phyloP scores from a whole-genome alignment of 306 rosid genomes.

The Mucuna pruriens region DNA sequence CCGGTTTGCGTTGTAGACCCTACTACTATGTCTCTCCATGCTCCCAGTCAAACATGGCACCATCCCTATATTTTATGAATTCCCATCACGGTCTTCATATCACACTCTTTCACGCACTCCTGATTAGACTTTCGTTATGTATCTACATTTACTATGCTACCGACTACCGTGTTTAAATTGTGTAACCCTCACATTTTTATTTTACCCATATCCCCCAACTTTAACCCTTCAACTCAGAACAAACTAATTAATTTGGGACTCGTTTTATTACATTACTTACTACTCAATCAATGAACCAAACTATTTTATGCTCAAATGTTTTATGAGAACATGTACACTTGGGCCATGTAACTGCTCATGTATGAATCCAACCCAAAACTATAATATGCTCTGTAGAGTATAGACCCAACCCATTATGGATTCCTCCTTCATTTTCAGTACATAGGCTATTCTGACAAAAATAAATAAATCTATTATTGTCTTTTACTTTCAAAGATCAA shows the following conservation, averaged over 20 bases:
- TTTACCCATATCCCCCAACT: not conserved
- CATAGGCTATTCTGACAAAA: not conserved
- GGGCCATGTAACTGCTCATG: not conserved
- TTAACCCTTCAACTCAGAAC: not conserved
- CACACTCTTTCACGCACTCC: constrained; percentile 6
- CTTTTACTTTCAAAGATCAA: not conserved
- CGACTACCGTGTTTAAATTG: not conserved
- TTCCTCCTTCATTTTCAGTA: not conserved
- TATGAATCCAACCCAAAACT: not conserved
- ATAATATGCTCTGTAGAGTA: not conserved
- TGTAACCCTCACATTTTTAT: not conserved
- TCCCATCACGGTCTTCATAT: constrained; percentile 30
- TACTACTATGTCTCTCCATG: not conserved
- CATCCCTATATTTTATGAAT: constrained; percentile 1
- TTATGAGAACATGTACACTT: not conserved
- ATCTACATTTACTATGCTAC: not conserved
- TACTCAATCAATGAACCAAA: not conserved
- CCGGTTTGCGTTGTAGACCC: constrained; percentile 24
- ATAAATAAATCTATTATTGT: not conserved
- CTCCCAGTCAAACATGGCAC: constrained; percentile 32
- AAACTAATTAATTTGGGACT: not conserved
- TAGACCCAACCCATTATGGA: constrained; percentile 21
- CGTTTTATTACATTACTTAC: not conserved
- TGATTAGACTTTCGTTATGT: not conserved
- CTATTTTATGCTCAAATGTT: not conserved